Conservation (phyloP, 306 rosid genomes). For the Glycyrrhiza uralensis region DNA sequence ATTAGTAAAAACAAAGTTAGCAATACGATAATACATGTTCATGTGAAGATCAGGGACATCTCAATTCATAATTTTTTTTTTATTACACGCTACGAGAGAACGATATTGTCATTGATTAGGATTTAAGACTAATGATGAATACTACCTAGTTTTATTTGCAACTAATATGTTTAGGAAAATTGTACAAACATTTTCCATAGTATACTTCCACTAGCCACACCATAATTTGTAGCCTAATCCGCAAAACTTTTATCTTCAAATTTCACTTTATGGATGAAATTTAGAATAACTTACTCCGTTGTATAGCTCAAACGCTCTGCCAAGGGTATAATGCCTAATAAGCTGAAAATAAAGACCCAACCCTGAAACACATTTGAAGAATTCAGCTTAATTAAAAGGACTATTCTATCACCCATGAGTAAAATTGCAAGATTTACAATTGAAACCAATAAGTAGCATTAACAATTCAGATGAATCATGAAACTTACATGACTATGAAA, state of each 20-base stretch:
- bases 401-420: background rate
- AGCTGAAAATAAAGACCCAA: conserved; percentile 61
- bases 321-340: conserved; percentile 68
- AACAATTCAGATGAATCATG: background rate
- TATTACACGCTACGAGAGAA: too few relatives aligned
- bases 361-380: conserved; percentile 42
- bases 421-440: background rate
- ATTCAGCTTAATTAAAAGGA: background rate
- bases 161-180: too few relatives aligned
- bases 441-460: background rate
- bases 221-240: too few relatives aligned
- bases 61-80: too few relatives aligned
- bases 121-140: too few relatives aligned
- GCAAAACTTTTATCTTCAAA: background rate
- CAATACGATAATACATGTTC: too few relatives aligned
- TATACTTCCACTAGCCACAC: too few relatives aligned
- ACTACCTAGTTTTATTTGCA: too few relatives aligned
- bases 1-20: background rate
- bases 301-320: conserved; percentile 82
- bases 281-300: conserved; percentile 51
- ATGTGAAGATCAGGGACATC: too few relatives aligned
- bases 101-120: too few relatives aligned
- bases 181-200: too few relatives aligned
- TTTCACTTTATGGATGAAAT: background rate
- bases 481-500: conserved; percentile 53